phyloP scores from a whole-genome alignment of 805 yeast genomes.

The Candida dajiaensis region DNA sequence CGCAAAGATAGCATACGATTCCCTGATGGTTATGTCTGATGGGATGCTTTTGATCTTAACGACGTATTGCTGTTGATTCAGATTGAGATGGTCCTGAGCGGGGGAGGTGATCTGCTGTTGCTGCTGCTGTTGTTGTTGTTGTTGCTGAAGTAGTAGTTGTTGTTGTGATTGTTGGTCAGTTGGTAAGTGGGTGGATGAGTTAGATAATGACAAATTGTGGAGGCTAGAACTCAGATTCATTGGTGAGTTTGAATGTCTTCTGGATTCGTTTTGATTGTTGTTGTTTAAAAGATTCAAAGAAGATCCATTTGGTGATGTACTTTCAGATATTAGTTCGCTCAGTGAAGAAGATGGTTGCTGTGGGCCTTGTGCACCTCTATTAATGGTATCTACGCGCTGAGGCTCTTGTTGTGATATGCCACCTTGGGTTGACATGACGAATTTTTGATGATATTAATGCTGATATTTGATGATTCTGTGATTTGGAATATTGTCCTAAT shows the following conservation, averaged over 20 bases:
- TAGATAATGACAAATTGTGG: conserved; percentile 13
- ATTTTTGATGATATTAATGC: not conserved
- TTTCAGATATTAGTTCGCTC: conserved; percentile 13
- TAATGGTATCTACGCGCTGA: not conserved
- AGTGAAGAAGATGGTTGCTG: conserved; percentile 9
- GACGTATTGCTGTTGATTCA: conserved; percentile 13
- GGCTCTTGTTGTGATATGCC: conserved; percentile 5
- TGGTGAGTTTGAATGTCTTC: conserved; percentile 22
- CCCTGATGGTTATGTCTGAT: conserved; percentile 55
- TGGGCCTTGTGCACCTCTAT: not conserved
- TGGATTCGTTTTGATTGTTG: conserved; percentile 5
- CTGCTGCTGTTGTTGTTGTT: conserved; percentile 4
- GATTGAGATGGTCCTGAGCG: conserved; percentile 1
- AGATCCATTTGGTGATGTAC: conserved; percentile 19
- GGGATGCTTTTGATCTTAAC: conserved; percentile 55
- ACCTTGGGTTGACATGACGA: conserved; percentile 7
- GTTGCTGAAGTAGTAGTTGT: conserved; percentile 3
- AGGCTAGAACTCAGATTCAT: conserved; percentile 15
- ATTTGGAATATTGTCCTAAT: conserved; percentile 1
- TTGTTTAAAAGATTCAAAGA: conserved; percentile 8
- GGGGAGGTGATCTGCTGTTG: conserved; percentile 5
- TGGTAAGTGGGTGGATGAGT: conserved; percentile 1
- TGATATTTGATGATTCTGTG: conserved; percentile 2
- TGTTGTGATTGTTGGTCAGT: conserved; percentile 2
- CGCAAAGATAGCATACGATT: conserved; percentile 61